phyloP scores from a whole-genome alignment of 208 protist genomes.

The Acanthamoeba culbertsoni region DNA sequence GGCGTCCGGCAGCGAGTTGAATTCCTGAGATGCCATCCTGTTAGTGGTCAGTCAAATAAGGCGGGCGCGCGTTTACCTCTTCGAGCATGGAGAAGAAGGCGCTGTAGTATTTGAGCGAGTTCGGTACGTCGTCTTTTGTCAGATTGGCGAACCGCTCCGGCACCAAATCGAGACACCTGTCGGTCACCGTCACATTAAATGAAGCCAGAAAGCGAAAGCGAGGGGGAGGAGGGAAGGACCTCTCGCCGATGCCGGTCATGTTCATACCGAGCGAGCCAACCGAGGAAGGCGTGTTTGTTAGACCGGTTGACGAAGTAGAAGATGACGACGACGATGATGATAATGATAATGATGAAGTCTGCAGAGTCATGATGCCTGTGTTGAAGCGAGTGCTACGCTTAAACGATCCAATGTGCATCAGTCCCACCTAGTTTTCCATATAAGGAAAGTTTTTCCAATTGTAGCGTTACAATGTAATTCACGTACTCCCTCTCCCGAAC shows the following conservation, averaged over 20 bases:
- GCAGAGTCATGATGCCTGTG: not conserved
- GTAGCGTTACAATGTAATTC: not conserved
- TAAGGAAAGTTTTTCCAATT: not conserved
- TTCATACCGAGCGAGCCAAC: not conserved
- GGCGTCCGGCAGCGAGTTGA: not conserved
- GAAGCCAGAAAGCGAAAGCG: not conserved
- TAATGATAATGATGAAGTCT: too few relatives aligned
- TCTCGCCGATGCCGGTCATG: constrained; percentile 10
- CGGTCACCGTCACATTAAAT: not conserved
- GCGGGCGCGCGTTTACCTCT: not conserved
- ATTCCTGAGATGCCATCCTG: too few relatives aligned
- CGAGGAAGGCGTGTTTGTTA: too few relatives aligned
- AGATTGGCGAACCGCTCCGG: constrained; percentile 26
- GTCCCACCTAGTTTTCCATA: not conserved
- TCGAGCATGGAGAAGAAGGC: constrained; percentile 42
- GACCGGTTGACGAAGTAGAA: too few relatives aligned
- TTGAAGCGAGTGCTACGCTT: constrained; percentile 4
- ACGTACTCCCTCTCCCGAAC: too few relatives aligned
- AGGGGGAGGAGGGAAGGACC: not conserved
- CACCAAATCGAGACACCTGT: not conserved
- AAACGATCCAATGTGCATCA: constrained; percentile 26
- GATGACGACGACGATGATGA: too few relatives aligned
- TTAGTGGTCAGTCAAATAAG: not conserved
- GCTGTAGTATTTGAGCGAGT: constrained; percentile 23
- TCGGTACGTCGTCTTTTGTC: constrained; percentile 43